These are phyloP conservation scores for Epichloe brachyelytri DNA, from an alignment of 2,329 filamentous ascomycete species.

Conservation along the genomic window DNA sequence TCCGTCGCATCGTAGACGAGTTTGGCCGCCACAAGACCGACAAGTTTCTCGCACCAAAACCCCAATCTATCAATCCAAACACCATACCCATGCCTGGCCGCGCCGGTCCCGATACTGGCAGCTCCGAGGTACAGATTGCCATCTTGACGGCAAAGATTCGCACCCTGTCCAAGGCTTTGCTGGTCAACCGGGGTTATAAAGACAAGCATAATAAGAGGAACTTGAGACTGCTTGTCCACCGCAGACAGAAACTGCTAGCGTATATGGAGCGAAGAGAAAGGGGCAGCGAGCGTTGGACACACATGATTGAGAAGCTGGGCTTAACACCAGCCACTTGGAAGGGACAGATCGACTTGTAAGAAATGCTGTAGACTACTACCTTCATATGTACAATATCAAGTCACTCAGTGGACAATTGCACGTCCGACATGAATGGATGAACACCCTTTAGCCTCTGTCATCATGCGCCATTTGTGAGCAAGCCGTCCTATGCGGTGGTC, in stretches of 20 bases:
- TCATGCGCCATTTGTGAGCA: conserved; percentile 18
- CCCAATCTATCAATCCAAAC: conserved; percentile 30
- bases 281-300: conserved; percentile 79
- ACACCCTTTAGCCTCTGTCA: conserved; percentile 12
- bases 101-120: conserved; percentile 85
- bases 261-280: conserved; percentile 86
- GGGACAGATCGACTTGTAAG: conserved; percentile 55
- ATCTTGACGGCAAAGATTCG: conserved; percentile 92
- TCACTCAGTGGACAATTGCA: conserved; percentile 10
- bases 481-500: conserved; percentile 15
- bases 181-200: conserved; percentile 55
- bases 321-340: conserved; percentile 82
- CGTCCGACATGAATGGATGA: conserved; percentile 1
- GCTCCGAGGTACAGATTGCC: conserved; percentile 92
- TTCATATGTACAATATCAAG: conserved; percentile 37
- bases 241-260: conserved; percentile 72
- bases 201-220: conserved; percentile 95
- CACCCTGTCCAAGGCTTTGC: conserved; percentile 59
- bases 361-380: conserved; percentile 28
- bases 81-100: conserved; percentile 36
- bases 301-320: conserved; percentile 73
- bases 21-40: conserved; percentile 93
- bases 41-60: conserved; percentile 48
- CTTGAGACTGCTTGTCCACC: conserved; percentile 72
- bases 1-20: conserved; percentile 68